Evolutionary conservation across 129 eudicot genomes (phyloP).

Genomic region (Pittosporum tobira): DNA sequence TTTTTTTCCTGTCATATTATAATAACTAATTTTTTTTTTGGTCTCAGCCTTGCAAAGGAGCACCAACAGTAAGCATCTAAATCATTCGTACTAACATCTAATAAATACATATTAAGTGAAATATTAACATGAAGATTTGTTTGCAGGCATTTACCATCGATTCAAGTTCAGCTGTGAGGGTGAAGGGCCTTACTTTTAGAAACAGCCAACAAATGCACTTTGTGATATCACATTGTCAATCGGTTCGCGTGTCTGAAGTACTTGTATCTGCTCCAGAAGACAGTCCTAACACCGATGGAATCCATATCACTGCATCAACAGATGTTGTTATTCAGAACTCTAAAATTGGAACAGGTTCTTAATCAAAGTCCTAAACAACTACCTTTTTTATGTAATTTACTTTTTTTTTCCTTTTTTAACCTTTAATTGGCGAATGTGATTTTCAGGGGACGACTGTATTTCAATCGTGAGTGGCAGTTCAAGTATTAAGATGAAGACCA

Average conservation of each 20-base stretch:
- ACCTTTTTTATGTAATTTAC: no score
- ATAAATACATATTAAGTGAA: not conserved
- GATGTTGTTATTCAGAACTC: conserved; percentile 70
- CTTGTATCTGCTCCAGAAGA: conserved; percentile 85
- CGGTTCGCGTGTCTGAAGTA: conserved; percentile 60
- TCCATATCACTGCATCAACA: conserved; percentile 77
- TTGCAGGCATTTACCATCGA: conserved; percentile 85
- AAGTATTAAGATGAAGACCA: conserved; percentile 80
- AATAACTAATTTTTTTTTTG: conserved; percentile 10
- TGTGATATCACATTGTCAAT: conserved; percentile 55
- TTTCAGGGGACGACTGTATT: conserved; percentile 86
- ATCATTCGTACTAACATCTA: not conserved
- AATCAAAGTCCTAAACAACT: no score
- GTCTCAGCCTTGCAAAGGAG: conserved; percentile 87
- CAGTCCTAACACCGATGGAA: conserved; percentile 98
- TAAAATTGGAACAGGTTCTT: conserved; percentile 88
- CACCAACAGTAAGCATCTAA: conserved; percentile 67
- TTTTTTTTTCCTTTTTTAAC: no score
- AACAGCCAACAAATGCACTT: conserved; percentile 96
- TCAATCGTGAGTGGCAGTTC: conserved; percentile 88
- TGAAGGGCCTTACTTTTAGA: conserved; percentile 74
- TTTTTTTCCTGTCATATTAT: conserved; percentile 13
- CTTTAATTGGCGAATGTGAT: conserved; percentile 4
- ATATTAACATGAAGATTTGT: conserved; percentile 9
- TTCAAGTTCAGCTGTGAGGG: conserved; percentile 60